phyloP scores from a whole-genome alignment of 2,329 filamentous ascomycete genomes.

The Colletotrichum sp. region DNA sequence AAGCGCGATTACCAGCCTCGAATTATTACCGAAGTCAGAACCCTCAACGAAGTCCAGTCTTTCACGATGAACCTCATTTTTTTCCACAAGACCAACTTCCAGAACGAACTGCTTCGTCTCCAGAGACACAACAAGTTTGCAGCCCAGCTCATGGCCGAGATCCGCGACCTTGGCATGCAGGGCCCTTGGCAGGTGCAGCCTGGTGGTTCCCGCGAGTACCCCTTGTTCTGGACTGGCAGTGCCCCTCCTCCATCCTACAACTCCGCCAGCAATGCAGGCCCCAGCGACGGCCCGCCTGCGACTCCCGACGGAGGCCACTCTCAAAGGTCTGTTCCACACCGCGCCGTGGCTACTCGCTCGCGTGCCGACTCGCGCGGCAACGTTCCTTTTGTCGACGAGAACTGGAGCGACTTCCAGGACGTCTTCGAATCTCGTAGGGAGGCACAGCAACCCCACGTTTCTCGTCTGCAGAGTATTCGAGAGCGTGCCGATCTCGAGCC shows the following conservation, averaged over 20 bases:
- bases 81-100: constrained; percentile 97
- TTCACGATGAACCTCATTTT: constrained; percentile 92
- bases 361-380: constrained; percentile 20
- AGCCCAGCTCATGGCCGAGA: constrained; percentile 85
- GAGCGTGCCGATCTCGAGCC: constrained; percentile 12
- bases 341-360: constrained; percentile 26
- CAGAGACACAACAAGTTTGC: constrained; percentile 94
- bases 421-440: constrained; percentile 50
- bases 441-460: constrained; percentile 31
- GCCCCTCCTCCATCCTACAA: constrained; percentile 39
- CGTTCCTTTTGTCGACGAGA: constrained; percentile 30
- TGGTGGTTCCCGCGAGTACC: constrained; percentile 72
- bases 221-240: constrained; percentile 58
- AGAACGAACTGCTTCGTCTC: constrained; percentile 90
- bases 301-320: constrained; percentile 11
- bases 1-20: constrained; percentile 90
- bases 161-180: constrained; percentile 85
- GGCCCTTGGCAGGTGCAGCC: constrained; percentile 68
- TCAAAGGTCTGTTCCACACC: constrained; percentile 26
- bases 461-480: constrained; percentile 21
- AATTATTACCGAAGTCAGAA: constrained; percentile 83
- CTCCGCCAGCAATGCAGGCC: constrained; percentile 27
- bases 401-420: constrained; percentile 47
- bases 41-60: constrained; percentile 82
- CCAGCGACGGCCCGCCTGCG: constrained; percentile 20